These are phyloP conservation scores for Sporopachydermia cereana DNA, from an alignment of 1,139 yeast genomes.

Conservation along the genomic window DNA sequence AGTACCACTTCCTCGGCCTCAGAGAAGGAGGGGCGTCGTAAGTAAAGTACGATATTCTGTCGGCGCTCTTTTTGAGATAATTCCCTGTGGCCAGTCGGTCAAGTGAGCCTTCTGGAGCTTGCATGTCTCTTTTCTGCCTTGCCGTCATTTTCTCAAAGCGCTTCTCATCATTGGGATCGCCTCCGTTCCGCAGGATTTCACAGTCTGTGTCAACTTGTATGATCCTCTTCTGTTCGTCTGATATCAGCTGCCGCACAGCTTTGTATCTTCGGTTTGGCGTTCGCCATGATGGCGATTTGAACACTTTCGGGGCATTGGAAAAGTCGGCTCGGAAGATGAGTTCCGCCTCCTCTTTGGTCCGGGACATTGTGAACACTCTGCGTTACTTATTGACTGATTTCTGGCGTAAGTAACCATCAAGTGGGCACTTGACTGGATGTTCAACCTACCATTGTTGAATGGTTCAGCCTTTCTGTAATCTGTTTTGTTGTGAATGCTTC, in stretches of 20 bases:
- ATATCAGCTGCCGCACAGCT: constrained; percentile 59
- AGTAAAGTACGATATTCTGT: constrained; percentile 41
- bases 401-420: too few relatives aligned
- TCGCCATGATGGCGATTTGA: constrained; percentile 44
- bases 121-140: constrained; percentile 9
- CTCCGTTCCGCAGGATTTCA: constrained; percentile 17
- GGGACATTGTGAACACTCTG: constrained; percentile 1
- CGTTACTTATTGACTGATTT: too few relatives aligned
- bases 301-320: constrained; percentile 20
- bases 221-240: constrained; percentile 65
- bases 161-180: constrained; percentile 13
- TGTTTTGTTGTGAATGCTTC: too few relatives aligned
- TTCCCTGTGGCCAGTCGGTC: constrained; percentile 7
- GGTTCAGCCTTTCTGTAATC: too few relatives aligned
- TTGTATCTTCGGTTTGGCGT: constrained; percentile 55
- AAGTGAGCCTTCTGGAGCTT: constrained; percentile 4
- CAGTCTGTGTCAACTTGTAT: constrained; percentile 25
- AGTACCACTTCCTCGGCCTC: constrained; percentile 70
- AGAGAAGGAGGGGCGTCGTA: constrained; percentile 84
- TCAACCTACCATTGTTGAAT: too few relatives aligned
- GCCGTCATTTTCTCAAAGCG: constrained; percentile 20
- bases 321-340: constrained; percentile 18
- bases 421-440: too few relatives aligned
- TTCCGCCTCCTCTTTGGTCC: neutral
- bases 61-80: constrained; percentile 7